These are phyloP conservation scores for Lactarius indigo DNA, from an alignment of 768 basidiomycete species.

Conservation along the genomic window DNA sequence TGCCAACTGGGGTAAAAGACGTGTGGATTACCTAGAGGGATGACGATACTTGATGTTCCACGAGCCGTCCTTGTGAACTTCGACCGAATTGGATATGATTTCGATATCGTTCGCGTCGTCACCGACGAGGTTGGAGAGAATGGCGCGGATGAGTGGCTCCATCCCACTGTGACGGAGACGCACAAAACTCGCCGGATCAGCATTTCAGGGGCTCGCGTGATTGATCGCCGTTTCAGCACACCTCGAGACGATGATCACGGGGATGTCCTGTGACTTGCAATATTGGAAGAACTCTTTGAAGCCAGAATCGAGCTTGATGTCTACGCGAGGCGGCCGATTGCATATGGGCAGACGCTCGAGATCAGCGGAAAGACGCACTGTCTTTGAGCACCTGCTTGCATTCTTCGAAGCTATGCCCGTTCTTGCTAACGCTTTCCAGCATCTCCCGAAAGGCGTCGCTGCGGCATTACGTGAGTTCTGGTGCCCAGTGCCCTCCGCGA, in stretches of 20 bases:
- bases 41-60: conserved; percentile 89
- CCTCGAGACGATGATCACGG: conserved; percentile 93
- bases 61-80: conserved; percentile 55
- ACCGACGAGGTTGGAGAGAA: conserved; percentile 79
- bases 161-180: conserved; percentile 63
- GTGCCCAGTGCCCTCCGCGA: neutral
- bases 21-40: conserved; percentile 63
- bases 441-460: conserved; percentile 89
- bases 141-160: conserved; percentile 89
- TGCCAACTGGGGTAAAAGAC: neutral
- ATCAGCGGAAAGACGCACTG: conserved; percentile 44
- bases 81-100: conserved; percentile 92
- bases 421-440: conserved; percentile 72
- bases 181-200: neutral
- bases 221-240: conserved; percentile 28
- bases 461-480: conserved; percentile 9
- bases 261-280: conserved; percentile 77
- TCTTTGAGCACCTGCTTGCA: conserved; percentile 74
- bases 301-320: conserved; percentile 82
- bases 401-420: conserved; percentile 78
- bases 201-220: neutral
- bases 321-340: conserved; percentile 37
- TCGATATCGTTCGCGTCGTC: conserved; percentile 72
- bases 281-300: conserved; percentile 86
- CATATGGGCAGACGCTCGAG: neutral